These are phyloP conservation scores for Saccharomycopsis capsularis DNA, from an alignment of 805 yeast genomes.

Conservation along the genomic window DNA sequence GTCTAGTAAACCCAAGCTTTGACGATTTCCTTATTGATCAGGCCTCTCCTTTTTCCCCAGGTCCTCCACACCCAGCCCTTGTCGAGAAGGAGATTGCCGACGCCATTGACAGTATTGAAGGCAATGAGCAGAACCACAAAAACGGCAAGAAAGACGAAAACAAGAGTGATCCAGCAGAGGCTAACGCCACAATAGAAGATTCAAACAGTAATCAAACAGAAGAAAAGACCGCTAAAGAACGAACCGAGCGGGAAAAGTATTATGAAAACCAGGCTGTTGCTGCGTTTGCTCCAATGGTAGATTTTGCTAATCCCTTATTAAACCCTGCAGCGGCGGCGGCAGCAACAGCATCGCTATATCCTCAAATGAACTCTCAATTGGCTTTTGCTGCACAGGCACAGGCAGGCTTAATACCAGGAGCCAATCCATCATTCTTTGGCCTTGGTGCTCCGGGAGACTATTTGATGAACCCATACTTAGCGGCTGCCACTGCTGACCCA, in stretches of 20 bases:
- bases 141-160: not conserved
- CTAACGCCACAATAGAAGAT: too few relatives aligned
- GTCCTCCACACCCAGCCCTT: conserved; percentile 20
- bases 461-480: conserved; percentile 5
- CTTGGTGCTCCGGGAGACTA: not conserved
- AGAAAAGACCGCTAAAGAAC: too few relatives aligned
- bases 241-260: too few relatives aligned
- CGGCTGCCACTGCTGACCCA: conserved; percentile 1
- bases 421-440: not conserved
- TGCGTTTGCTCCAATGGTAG: too few relatives aligned
- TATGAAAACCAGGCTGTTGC: too few relatives aligned
- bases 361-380: not conserved
- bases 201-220: too few relatives aligned
- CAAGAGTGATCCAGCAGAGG: not conserved
- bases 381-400: not conserved
- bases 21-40: conserved; percentile 48
- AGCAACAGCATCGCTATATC: not conserved
- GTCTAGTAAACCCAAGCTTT: conserved; percentile 26
- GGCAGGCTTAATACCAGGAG: not conserved
- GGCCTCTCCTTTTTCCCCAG: conserved; percentile 38
- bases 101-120: not conserved
- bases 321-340: not conserved
- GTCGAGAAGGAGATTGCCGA: conserved; percentile 4
- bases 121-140: not conserved
- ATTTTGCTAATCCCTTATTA: not conserved